Evolutionary conservation across 2,329 filamentous ascomycete genomes (phyloP).

Genomic region (Alternaria panax): DNA sequence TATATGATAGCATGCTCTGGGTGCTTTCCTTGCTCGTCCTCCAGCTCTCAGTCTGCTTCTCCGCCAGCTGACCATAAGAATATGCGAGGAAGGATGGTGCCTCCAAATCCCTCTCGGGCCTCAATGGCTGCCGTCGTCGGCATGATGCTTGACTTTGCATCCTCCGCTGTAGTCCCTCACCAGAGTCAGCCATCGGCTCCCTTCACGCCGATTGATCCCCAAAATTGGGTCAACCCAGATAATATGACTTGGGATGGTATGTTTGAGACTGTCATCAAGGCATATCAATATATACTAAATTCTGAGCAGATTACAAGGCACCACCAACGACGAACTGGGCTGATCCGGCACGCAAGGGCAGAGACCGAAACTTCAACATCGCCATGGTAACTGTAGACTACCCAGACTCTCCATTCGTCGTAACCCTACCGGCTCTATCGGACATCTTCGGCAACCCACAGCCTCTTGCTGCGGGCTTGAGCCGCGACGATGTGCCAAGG

Average conservation of each 20-base stretch:
- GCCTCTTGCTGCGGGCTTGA: slow-evolving; percentile 52
- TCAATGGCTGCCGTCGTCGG: slow-evolving; percentile 25
- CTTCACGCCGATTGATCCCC: slow-evolving; percentile 60
- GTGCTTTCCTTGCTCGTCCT: neutral
- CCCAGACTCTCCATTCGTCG: slow-evolving; percentile 58
- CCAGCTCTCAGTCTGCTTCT: neutral
- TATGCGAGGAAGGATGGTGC: neutral
- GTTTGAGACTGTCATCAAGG: slow-evolving; percentile 46
- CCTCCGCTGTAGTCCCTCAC: slow-evolving; percentile 25
- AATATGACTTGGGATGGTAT: slow-evolving; percentile 56
- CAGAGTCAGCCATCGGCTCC: slow-evolving; percentile 45
- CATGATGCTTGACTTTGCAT: slow-evolving; percentile 24
- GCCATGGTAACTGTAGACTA: slow-evolving; percentile 63
- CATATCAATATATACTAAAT: slow-evolving; percentile 57
- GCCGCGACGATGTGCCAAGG: slow-evolving; percentile 57
- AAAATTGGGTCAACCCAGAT: slow-evolving; percentile 62
- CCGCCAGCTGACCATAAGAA: neutral
- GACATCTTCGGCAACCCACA: slow-evolving; percentile 62
- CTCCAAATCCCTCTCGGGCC: neutral
- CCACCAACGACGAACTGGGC: slow-evolving; percentile 60
- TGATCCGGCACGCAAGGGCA: slow-evolving; percentile 55
- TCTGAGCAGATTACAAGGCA: slow-evolving; percentile 49
- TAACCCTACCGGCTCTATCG: slow-evolving; percentile 56
- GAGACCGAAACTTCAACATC: slow-evolving; percentile 63
- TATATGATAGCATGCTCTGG: neutral